Percentiles rank a stretch among this genome's conserved stretches.
These are phyloP conservation scores for Solanum hybrid DNA, from an alignment of 305 asterid species.

Conservation along the genomic window DNA sequence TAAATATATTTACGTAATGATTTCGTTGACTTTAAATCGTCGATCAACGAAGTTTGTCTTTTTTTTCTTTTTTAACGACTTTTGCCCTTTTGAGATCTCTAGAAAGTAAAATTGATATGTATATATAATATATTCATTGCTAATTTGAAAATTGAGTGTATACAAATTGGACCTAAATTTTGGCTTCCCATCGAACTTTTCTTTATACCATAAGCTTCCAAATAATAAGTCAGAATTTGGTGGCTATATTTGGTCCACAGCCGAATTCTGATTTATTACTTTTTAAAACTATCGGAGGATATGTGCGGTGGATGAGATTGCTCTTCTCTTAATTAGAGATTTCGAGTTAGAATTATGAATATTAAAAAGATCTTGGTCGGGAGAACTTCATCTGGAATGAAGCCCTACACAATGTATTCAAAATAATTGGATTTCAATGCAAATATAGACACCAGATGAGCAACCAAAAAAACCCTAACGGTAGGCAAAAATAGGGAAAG, in stretches of 20 bases:
- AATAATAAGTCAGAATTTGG: background rate
- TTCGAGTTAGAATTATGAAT: too few species aligned
- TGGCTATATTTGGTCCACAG: background rate
- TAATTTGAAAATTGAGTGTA: background rate
- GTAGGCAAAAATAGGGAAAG: background rate
- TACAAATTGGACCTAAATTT: background rate
- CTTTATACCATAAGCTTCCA: background rate
- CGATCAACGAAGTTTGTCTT: too few species aligned
- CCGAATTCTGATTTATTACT: too few species aligned
- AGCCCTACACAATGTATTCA: too few species aligned
- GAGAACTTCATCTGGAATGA: too few species aligned
- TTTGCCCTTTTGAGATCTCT: background rate
- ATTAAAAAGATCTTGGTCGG: too few species aligned
- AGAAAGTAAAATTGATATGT: background rate
- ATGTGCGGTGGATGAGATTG: too few species aligned
- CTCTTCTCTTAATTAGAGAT: too few species aligned
- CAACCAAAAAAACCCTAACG: background rate
- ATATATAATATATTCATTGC: background rate
- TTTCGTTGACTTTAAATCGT: too few species aligned
- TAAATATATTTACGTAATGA: too few species aligned
- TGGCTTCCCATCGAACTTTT: background rate
- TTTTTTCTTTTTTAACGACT: background rate
- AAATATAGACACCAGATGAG: accelerated
- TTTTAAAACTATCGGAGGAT: too few species aligned
- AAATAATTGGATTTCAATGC: too few species aligned